Percentiles rank a stretch among this genome's conserved stretches.
These are phyloP conservation scores for Irpex rosettiformis DNA, from an alignment of 1,284 basidiomycete species.

Conservation along the genomic window DNA sequence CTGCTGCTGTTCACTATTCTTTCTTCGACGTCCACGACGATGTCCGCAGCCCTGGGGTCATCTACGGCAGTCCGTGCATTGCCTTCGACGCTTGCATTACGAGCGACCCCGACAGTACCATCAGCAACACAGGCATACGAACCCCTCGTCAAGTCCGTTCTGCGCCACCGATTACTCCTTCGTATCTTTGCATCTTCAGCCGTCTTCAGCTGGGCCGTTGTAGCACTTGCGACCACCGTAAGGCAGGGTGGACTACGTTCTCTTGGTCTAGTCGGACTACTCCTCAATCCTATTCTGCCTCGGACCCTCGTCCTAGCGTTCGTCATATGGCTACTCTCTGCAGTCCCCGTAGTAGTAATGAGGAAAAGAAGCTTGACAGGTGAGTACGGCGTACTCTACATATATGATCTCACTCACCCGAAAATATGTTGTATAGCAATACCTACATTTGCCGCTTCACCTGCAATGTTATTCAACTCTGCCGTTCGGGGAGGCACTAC, in stretches of 20 bases:
- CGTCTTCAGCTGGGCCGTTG: conserved; percentile 42
- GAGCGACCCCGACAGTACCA: conserved; percentile 44
- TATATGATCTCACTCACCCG: conserved; percentile 4
- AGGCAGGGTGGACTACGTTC: conserved; percentile 26
- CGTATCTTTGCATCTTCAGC: conserved; percentile 50
- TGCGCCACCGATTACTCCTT: conserved; percentile 52
- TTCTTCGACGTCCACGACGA: neutral
- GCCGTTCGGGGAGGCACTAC: conserved; percentile 47
- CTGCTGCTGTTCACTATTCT: neutral
- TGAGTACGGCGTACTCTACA: conserved; percentile 29
- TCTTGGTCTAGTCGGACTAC: conserved; percentile 29
- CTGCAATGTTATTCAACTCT: conserved; percentile 41
- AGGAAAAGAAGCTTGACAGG: conserved; percentile 54
- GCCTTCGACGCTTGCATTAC: conserved; percentile 36
- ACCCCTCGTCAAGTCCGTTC: conserved; percentile 52
- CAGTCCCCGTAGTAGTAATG: conserved; percentile 49
- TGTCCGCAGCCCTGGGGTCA: neutral
- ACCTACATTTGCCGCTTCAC: conserved; percentile 46
- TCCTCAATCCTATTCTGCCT: conserved; percentile 38
- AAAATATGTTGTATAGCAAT: conserved; percentile 33
- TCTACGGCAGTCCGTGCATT: conserved; percentile 29
- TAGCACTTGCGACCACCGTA: conserved; percentile 36
- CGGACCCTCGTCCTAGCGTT: conserved; percentile 30
- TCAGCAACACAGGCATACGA: conserved; percentile 51
- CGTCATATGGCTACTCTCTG: conserved; percentile 35